Percentiles rank a stretch among this genome's conserved stretches.
Conservation (phyloP, 2,329 filamentous ascomycete species). For the Sporothrix euskadiensis region DNA sequence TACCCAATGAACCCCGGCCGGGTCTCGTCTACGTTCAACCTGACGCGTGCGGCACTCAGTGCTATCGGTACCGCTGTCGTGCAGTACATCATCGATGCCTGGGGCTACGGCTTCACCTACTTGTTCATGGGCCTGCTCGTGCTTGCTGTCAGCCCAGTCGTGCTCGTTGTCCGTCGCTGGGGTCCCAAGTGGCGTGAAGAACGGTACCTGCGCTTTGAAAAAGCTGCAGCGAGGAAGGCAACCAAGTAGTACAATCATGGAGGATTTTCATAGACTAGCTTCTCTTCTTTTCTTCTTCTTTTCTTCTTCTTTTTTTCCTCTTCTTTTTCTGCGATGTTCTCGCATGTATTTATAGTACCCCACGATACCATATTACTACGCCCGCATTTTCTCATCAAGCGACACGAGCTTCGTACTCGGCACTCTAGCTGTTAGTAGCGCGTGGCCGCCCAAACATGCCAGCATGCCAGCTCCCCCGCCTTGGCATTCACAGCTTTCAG, state of each 20-base stretch:
- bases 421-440: neutral
- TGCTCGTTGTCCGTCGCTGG: conserved; percentile 38
- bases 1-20: conserved; percentile 46
- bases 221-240: conserved; percentile 16
- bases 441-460: neutral
- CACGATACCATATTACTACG: neutral
- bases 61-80: conserved; percentile 46
- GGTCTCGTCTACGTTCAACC: conserved; percentile 47
- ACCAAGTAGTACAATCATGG: neutral
- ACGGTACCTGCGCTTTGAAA: conserved; percentile 36
- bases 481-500: neutral
- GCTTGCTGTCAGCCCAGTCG: conserved; percentile 36
- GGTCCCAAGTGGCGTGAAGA: conserved; percentile 41
- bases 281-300: too few species aligned
- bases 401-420: neutral
- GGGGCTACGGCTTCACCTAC: conserved; percentile 45
- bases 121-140: conserved; percentile 41
- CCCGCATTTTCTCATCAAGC: neutral
- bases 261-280: neutral
- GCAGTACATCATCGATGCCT: conserved; percentile 45
- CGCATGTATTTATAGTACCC: neutral
- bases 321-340: neutral
- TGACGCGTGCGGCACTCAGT: conserved; percentile 45
- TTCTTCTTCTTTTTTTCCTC: neutral
- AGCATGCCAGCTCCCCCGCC: neutral